A percentile compares a stretch with the other conserved stretches of the same genome.
Conservation (phyloP, 2,329 filamentous ascomycete genomes). For the Meredithiella fracta region DNA sequence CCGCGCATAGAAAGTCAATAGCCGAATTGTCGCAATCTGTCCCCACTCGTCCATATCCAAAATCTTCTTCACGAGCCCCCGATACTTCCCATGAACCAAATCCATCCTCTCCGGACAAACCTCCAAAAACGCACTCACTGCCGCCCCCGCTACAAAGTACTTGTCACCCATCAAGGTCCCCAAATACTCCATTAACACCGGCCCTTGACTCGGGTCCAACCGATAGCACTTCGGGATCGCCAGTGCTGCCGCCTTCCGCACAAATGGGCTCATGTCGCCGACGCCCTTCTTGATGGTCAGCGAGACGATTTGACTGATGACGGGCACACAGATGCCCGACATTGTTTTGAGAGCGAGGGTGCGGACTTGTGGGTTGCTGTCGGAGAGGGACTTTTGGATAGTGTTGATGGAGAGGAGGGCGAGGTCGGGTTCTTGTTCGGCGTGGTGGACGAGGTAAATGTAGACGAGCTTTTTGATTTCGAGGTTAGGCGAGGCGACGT, state of each 20-base stretch:
- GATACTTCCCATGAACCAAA: slow-evolving; percentile 80
- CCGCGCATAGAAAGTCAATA: slow-evolving; percentile 73
- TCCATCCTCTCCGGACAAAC: slow-evolving; percentile 78
- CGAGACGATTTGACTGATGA: slow-evolving; percentile 94
- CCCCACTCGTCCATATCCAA: slow-evolving; percentile 99
- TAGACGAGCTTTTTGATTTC: slow-evolving; percentile 98
- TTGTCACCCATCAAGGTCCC: slow-evolving; percentile 66
- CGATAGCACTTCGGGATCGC: slow-evolving; percentile 93
- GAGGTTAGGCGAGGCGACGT: slow-evolving; percentile 81
- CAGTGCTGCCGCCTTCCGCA: slow-evolving; percentile 80
- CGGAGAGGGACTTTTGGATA: slow-evolving; percentile 92
- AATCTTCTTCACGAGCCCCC: slow-evolving; percentile 67
- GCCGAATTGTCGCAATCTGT: slow-evolving; percentile 63
- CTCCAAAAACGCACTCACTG: slow-evolving; percentile 75
- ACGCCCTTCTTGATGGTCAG: slow-evolving; percentile 88
- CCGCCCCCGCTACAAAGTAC: slow-evolving; percentile 91
- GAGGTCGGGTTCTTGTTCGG: slow-evolving; percentile 88
- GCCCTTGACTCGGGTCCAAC: slow-evolving; percentile 69
- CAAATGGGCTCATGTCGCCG: slow-evolving; percentile 85
- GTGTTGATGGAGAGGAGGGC: slow-evolving; percentile 95
- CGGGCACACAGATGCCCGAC: slow-evolving; percentile 91
- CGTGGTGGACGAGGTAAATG: slow-evolving; percentile 93
- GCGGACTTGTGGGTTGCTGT: slow-evolving; percentile 76
- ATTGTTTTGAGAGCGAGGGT: slow-evolving; percentile 89
- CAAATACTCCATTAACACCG: slow-evolving; percentile 72